Evolutionary conservation across 108 stramenopile species (phyloP).

Genomic region (Stephanodiscus triporus): DNA sequence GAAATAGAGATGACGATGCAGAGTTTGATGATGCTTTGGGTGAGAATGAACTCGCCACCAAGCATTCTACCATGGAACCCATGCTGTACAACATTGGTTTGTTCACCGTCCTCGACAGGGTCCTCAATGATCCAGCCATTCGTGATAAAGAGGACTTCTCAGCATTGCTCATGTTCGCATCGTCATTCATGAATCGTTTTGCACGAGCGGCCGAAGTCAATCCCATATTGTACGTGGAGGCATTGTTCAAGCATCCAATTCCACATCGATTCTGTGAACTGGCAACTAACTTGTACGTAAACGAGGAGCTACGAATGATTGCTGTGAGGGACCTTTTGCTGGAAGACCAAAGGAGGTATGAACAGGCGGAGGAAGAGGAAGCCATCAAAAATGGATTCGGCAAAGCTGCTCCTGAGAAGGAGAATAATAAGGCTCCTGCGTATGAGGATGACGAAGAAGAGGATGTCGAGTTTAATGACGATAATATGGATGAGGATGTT

Average conservation of each 20-base stretch:
- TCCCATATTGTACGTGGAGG: conserved; percentile 82
- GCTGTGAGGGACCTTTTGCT: conserved; percentile 74
- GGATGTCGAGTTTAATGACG: conserved; percentile 62
- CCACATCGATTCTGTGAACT: conserved; percentile 83
- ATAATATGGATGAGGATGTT: conserved; percentile 28
- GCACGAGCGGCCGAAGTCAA: conserved; percentile 65
- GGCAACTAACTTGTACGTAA: conserved; percentile 76
- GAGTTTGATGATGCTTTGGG: conserved; percentile 46
- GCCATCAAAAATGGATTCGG: conserved; percentile 38
- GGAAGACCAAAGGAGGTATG: conserved; percentile 57
- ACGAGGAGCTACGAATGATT: conserved; percentile 83
- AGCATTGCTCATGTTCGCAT: conserved; percentile 59
- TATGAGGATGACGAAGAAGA: conserved; percentile 52
- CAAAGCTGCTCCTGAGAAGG: background rate
- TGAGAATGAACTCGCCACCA: conserved; percentile 52
- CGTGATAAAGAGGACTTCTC: conserved; percentile 56
- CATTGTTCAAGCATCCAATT: conserved; percentile 67
- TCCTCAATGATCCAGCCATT: conserved; percentile 74
- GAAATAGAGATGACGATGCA: conserved; percentile 46
- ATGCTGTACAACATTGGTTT: conserved; percentile 86
- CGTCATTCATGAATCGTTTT: conserved; percentile 73
- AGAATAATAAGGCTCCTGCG: conserved; percentile 4
- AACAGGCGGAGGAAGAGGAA: conserved; percentile 21
- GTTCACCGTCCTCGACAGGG: conserved; percentile 62
- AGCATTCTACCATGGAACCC: conserved; percentile 76